Evolutionary conservation across 768 basidiomycete genomes (phyloP).

Genomic region (Cyathus striatus): DNA sequence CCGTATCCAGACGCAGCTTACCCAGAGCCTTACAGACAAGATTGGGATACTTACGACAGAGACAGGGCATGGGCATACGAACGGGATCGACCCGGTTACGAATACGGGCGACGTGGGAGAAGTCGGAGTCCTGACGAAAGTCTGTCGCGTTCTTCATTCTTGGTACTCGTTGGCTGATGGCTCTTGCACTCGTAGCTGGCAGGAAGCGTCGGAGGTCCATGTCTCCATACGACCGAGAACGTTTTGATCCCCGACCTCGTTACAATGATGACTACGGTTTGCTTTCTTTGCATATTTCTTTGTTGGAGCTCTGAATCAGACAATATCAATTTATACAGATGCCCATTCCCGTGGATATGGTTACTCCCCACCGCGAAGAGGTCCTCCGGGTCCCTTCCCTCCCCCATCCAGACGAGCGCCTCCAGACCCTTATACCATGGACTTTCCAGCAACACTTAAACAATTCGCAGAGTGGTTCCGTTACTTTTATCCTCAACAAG

Average conservation of each 20-base stretch:
- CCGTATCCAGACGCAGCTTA: slow-evolving; percentile 53
- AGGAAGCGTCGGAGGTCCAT: slow-evolving; percentile 78
- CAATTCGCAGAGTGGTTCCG: slow-evolving; percentile 90
- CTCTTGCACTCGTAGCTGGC: too few species aligned
- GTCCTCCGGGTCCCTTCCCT: slow-evolving; percentile 44
- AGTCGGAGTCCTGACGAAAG: slow-evolving; percentile 84
- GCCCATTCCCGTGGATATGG: slow-evolving; percentile 60
- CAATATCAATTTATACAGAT: slow-evolving; percentile 33
- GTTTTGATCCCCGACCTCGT: slow-evolving; percentile 79
- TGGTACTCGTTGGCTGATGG: too few species aligned
- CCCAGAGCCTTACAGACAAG: slow-evolving; percentile 56
- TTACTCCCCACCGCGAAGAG: slow-evolving; percentile 60
- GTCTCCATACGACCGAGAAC: slow-evolving; percentile 79
- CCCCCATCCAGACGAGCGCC: slow-evolving; percentile 59
- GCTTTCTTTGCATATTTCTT: slow-evolving; percentile 10
- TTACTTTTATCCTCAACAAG: slow-evolving; percentile 67
- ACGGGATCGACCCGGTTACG: slow-evolving; percentile 64
- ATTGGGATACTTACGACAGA: slow-evolving; percentile 72
- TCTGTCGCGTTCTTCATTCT: slow-evolving; percentile 16
- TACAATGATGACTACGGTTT: slow-evolving; percentile 82
- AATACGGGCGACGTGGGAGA: slow-evolving; percentile 64
- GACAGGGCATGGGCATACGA: slow-evolving; percentile 67
- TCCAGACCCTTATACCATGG: slow-evolving; percentile 75
- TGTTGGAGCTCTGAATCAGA: slow-evolving; percentile 11
- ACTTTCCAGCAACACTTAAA: slow-evolving; percentile 76